Evolutionary conservation across 257 asterid species (phyloP), one percentile per base, ranked within the genome.

Genomic region (Striga asiatica): DNA sequence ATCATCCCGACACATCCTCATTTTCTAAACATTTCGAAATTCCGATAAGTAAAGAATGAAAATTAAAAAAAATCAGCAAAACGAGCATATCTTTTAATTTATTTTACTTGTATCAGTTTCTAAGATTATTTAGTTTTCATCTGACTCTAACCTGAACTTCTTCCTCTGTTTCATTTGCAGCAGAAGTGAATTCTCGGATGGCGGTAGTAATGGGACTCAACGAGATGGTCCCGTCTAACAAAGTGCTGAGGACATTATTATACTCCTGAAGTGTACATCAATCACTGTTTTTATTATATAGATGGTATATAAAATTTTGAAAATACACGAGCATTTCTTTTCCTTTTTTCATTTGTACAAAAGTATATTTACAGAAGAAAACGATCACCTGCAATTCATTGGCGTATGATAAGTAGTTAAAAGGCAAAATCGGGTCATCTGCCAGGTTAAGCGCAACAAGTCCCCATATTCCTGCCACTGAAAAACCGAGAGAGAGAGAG

Each of bases 381-480:
- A 42, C 50, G 13, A 31, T 2, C 62, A 91, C 98, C 96, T 73
- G 83, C 70, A 91, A 73, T 72, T 80, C 89, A 47, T 62, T 61
- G 50, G 88, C 94, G 62, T 91, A 91, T 22, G 95, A 66, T 54
- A 77, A 68, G 72, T 87, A 87, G 75, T 84, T 87, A 71, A 87
- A 87, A 38, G 94, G 98, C 64, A 91, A 71, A 51, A 91, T 64
- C 10, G 75, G 82, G 71, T 91, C 95, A 67, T 78, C 83, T 17
- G 95, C 96, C 50, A 91, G 76, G 70, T 53, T 87, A 72, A 91
- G 84, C 1, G 88, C 94, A 70, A 87, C 78, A 58, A 87, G 94
- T 66, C 98, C 98, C 95, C 95, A 91, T 39, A 91, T 69, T 67
- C 85, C 94, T 17, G 91, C 69, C 34, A 77, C 97, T 89, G 83